Evolutionary conservation across 2,329 filamentous ascomycete species (phyloP), one percentile per base, ranked within the genome.

Genomic region (Scedosporium aurantiacum): DNA sequence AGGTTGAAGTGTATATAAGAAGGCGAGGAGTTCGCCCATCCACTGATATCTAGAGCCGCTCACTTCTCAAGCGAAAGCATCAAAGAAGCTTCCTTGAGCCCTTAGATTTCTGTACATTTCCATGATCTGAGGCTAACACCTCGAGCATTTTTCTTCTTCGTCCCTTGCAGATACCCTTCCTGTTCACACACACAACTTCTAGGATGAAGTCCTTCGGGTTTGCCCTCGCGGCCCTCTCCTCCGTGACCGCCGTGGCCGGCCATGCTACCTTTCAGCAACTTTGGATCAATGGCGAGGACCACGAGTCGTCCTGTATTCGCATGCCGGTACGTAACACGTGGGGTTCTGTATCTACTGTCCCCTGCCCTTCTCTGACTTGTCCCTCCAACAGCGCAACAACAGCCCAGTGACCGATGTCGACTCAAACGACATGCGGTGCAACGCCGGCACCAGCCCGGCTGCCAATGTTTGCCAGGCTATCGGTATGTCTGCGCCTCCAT

Each of bases 211-310:
- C 60, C 27, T 32, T 45, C 25, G 41, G 52, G 4, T 25, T 56
- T 40, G 60, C 60, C 27, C 54, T 61, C 40, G 50, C 52, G 8
- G 21, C 54, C 40, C 50, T 43, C 41, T 61, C 60, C 14, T 32
- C 60, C 10, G 57, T 18, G n/a, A 47, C 68, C 37, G 65, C 73
- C 23, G 77, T 73, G 14, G 67, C 73, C 57, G 74, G 73, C 59
- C 80, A 82, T 64, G 76, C 80, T 45, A 78, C 74, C 32, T 82
- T 80, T 71, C 79, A 82, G 66, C 69, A 78, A 25, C 69, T 79
- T 58, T 79, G 75, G 76, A 73, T 78, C 52, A 71, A 74, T 62
- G 75, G 72, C 45, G 65, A 70, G 10, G 78, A 73, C 64, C 72
- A 71, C 69, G 60, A 16, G 6, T 40, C 52, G 12, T 43, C 52